phyloP scores from a whole-genome alignment of 495 filamentous ascomycete species.

The Elasticomyces elasticus region DNA sequence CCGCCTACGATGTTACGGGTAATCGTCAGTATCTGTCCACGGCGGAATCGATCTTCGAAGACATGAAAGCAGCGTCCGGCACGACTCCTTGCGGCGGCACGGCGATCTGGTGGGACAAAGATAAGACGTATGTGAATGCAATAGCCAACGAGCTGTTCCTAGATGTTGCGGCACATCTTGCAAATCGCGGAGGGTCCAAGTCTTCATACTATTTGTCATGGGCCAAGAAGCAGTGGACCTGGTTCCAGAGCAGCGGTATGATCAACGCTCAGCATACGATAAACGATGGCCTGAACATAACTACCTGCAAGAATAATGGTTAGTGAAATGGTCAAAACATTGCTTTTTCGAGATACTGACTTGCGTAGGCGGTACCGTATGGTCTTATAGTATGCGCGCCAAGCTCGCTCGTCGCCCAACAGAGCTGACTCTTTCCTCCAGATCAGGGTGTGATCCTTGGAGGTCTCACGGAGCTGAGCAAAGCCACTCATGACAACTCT shows the following conservation, averaged over 20 bases:
- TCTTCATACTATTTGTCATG: conserved; percentile 50
- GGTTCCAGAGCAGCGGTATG: conserved; percentile 58
- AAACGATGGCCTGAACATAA: conserved; percentile 57
- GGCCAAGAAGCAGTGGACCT: conserved; percentile 53
- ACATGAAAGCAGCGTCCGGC: conserved; percentile 37
- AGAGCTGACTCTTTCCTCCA: conserved; percentile 45
- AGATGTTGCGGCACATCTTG: conserved; percentile 62
- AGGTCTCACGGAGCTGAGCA: conserved; percentile 57
- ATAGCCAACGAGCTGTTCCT: conserved; percentile 74
- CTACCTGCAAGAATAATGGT: conserved; percentile 56
- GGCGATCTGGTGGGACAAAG: conserved; percentile 63
- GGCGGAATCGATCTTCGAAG: conserved; percentile 51
- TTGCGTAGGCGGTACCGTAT: neutral
- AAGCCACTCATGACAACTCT: conserved; percentile 43
- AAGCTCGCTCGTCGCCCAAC: neutral
- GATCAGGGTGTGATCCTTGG: conserved; percentile 71
- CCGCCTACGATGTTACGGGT: conserved; percentile 28
- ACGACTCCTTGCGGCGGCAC: conserved; percentile 40
- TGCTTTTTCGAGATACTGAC: conserved; percentile 39
- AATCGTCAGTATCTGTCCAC: conserved; percentile 32
- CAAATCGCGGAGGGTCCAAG: conserved; percentile 45
- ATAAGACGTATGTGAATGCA: conserved; percentile 52
- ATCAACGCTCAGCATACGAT: conserved; percentile 56
- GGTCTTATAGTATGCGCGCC: conserved; percentile 23
- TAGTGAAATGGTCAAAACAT: conserved; percentile 18